Evolutionary conservation across 495 filamentous ascomycete genomes (phyloP).

Genomic region (Physcia stellaris): DNA sequence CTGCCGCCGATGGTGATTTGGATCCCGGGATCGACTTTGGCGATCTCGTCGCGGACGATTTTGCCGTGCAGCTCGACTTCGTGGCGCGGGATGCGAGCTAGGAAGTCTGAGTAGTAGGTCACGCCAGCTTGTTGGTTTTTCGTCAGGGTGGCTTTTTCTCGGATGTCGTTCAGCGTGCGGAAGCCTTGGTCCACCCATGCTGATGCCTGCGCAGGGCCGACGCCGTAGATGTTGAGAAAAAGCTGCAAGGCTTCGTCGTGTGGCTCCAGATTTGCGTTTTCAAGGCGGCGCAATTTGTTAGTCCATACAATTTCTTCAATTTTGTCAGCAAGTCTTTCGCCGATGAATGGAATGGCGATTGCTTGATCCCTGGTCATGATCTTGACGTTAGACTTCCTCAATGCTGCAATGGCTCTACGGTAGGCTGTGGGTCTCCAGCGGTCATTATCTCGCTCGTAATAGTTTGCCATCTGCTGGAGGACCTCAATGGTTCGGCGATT

Average conservation of each 20-base stretch:
- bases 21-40: conserved; percentile 45
- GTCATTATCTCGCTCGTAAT: conserved; percentile 63
- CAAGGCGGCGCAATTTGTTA: conserved; percentile 58
- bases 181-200: conserved; percentile 71
- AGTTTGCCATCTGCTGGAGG: conserved; percentile 70
- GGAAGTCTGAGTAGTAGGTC: conserved; percentile 71
- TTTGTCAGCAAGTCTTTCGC: conserved; percentile 63
- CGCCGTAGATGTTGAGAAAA: conserved; percentile 73
- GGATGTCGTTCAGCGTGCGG: conserved; percentile 60
- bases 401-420: conserved; percentile 60
- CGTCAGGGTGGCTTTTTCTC: conserved; percentile 48
- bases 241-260: conserved; percentile 45
- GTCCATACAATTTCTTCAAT: conserved; percentile 86
- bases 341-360: conserved; percentile 53
- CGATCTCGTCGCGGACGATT: conserved; percentile 49
- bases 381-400: conserved; percentile 51
- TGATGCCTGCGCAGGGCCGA: conserved; percentile 53
- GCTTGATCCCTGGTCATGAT: conserved; percentile 61
- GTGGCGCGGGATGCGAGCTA: conserved; percentile 62
- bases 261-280: conserved; percentile 51
- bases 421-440: conserved; percentile 73
- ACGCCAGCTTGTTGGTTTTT: conserved; percentile 66
- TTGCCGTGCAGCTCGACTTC: conserved; percentile 62
- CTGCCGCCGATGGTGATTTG: conserved; percentile 69
- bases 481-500: conserved; percentile 66